A percentile compares a stretch with the other conserved stretches of the same genome.
These are phyloP conservation scores for Fabrea salina DNA, from an alignment of 169 alveolate genomes.

Conservation along the genomic window DNA sequence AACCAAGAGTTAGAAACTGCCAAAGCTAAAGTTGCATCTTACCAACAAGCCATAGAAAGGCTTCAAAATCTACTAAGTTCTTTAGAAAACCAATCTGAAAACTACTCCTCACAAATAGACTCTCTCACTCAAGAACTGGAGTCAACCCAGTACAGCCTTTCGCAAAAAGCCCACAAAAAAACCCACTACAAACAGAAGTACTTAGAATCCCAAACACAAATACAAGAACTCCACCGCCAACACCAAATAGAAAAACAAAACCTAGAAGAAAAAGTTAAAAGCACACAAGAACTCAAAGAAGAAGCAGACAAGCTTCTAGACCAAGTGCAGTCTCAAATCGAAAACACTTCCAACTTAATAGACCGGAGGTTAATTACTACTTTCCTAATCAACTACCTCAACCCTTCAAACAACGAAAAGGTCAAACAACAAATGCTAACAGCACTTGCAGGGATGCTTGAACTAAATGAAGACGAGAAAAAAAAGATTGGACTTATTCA, in stretches of 20 bases:
- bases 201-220: too few species aligned
- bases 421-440: not conserved
- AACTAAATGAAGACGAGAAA: not conserved
- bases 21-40: not conserved
- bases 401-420: not conserved
- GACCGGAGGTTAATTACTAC: constrained; percentile 14
- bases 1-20: not conserved
- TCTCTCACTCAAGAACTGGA: not conserved
- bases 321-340: not conserved
- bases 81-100: not conserved
- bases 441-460: constrained; percentile 23
- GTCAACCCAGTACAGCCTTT: not conserved
- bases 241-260: not conserved
- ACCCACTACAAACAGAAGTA: not conserved
- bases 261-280: not conserved
- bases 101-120: not conserved
- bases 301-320: constrained; percentile 1
- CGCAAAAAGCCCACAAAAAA: not conserved
- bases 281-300: not conserved
- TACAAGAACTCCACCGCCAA: not conserved
- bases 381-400: not conserved
- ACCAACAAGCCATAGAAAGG: not conserved
- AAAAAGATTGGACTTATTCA: constrained; percentile 12
- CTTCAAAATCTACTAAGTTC: not conserved
- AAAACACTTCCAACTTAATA: not conserved